Conservation (phyloP, 2,329 filamentous ascomycete genomes). For the Monilinia laxa region DNA sequence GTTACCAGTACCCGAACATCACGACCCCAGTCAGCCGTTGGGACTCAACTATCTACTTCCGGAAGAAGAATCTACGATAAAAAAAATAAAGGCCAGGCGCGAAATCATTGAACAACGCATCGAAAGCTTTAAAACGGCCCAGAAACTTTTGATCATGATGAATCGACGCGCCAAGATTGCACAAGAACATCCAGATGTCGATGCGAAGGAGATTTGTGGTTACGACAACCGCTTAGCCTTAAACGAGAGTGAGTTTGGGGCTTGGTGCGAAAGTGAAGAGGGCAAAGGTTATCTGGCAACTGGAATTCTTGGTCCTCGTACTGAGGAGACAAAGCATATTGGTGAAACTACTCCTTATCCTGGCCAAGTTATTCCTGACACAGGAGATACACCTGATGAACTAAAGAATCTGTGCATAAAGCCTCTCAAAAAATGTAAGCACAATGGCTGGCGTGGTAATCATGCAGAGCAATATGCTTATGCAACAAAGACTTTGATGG, state of each 20-base stretch:
- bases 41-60: slow-evolving; percentile 36
- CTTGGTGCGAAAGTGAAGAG: slow-evolving; percentile 34
- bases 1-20: slow-evolving; percentile 32
- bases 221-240: slow-evolving; percentile 39
- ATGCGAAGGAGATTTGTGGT: slow-evolving; percentile 36
- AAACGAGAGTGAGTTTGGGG: slow-evolving; percentile 36
- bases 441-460: slow-evolving; percentile 34
- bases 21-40: slow-evolving; percentile 35
- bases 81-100: slow-evolving; percentile 30
- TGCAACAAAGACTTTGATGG: slow-evolving; percentile 26
- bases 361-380: slow-evolving; percentile 26
- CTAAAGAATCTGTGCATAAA: slow-evolving; percentile 37
- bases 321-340: slow-evolving; percentile 32
- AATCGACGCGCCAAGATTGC: slow-evolving; percentile 32
- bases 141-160: slow-evolving; percentile 35
- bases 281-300: slow-evolving; percentile 33
- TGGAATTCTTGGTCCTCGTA: slow-evolving; percentile 36
- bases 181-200: slow-evolving; percentile 28
- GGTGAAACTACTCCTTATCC: slow-evolving; percentile 28
- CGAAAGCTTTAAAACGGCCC: slow-evolving; percentile 28
- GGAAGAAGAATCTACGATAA: slow-evolving; percentile 34
- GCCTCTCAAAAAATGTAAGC: slow-evolving; percentile 33
- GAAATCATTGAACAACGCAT: slow-evolving; percentile 28
- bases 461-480: slow-evolving; percentile 32
- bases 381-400: slow-evolving; percentile 26